Evolutionary conservation across 1,284 basidiomycete genomes (phyloP).

Genomic region (Ganoderma lucidum): DNA sequence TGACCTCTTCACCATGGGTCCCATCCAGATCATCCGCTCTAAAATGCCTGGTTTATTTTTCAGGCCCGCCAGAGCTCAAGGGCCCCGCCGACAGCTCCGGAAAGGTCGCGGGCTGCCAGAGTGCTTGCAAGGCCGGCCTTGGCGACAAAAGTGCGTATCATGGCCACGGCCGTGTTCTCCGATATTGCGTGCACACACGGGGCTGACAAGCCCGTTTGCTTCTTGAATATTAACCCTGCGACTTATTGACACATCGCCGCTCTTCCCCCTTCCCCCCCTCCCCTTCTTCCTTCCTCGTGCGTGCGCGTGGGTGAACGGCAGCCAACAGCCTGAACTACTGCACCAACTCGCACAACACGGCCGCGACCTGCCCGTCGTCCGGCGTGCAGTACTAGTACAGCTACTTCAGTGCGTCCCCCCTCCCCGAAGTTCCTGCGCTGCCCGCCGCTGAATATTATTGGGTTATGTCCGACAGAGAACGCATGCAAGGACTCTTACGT

Average conservation of each 20-base stretch:
- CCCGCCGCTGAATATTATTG: background rate
- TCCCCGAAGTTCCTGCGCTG: background rate
- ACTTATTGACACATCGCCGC: background rate
- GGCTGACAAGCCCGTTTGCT: conserved; percentile 1
- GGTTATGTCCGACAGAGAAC: conserved; percentile 42
- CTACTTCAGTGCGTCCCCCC: conserved; percentile 56
- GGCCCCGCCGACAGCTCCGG: conserved; percentile 62
- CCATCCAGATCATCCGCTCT: background rate
- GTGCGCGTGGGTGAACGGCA: conserved; percentile 23
- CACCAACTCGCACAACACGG: conserved; percentile 57
- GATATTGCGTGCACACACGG: background rate
- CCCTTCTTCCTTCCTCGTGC: background rate
- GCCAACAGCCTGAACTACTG: conserved; percentile 64
- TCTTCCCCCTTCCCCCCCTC: background rate
- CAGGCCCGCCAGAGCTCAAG: conserved; percentile 25
- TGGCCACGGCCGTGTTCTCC: background rate
- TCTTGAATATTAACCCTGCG: background rate
- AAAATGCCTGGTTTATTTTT: background rate
- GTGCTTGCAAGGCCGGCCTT: conserved; percentile 64
- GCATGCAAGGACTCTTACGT: conserved; percentile 56
- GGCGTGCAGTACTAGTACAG: conserved; percentile 55
- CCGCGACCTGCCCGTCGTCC: conserved; percentile 58
- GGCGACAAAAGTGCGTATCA: conserved; percentile 47
- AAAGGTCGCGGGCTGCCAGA: conserved; percentile 63
- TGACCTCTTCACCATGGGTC: background rate